Conservation (phyloP, 2,329 filamentous ascomycete species). For the Trichoderma sp. region DNA sequence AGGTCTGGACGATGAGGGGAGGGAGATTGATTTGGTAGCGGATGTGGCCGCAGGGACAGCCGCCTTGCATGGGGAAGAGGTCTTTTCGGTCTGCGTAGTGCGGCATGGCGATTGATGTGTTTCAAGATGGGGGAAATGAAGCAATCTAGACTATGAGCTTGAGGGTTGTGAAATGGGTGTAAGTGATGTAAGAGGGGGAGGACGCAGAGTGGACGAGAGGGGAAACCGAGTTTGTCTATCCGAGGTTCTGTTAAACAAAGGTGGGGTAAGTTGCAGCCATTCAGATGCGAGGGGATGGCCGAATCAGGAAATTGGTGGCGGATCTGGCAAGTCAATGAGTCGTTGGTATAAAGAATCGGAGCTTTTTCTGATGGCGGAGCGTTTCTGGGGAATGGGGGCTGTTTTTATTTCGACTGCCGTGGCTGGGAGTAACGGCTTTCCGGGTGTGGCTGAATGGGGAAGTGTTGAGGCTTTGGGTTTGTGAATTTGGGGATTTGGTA, state of each 20-base stretch:
- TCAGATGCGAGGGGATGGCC: constrained; percentile 13
- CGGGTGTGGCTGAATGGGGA: background rate
- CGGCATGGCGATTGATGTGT: background rate
- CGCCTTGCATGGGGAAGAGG: constrained; percentile 39
- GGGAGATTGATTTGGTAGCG: constrained; percentile 64
- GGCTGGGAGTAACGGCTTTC: background rate
- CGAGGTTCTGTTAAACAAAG: background rate
- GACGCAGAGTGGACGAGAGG: background rate
- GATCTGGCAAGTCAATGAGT: background rate
- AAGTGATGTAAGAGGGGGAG: background rate
- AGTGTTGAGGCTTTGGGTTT: background rate
- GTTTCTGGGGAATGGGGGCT: background rate
- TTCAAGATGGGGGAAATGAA: background rate
- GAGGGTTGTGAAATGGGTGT: background rate
- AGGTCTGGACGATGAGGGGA: constrained; percentile 45
- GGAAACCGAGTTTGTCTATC: background rate
- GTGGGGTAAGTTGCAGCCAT: constrained; percentile 5
- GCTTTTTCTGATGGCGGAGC: background rate
- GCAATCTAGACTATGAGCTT: background rate
- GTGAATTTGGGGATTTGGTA: background rate
- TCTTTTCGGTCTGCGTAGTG: constrained; percentile 29
- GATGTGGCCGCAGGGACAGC: constrained; percentile 67
- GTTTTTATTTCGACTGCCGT: background rate
- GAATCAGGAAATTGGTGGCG: constrained; percentile 4
- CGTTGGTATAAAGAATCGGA: background rate